Percentiles rank a stretch among this genome's conserved stretches.
Conservation (phyloP, 1,284 basidiomycete genomes). For the Fomitiporia mediterranea region DNA sequence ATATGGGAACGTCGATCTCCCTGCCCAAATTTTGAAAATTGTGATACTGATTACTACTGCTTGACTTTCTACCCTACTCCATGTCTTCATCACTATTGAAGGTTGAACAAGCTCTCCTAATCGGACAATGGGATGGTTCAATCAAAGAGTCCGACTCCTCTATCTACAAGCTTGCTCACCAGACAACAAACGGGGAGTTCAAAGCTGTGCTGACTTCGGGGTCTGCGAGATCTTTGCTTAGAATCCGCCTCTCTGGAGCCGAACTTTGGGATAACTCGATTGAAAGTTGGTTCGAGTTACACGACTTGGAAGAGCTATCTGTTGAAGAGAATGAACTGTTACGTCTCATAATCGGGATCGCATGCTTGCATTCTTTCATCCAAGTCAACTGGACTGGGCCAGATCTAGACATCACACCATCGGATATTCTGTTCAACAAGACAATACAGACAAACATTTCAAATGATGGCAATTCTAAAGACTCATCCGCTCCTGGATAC, state of each 20-base stretch:
- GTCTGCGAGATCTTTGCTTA: conserved; percentile 5
- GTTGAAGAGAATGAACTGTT: conserved; percentile 44
- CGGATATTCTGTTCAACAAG: conserved; percentile 44
- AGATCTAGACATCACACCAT: conserved; percentile 60
- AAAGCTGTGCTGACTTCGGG: conserved; percentile 15
- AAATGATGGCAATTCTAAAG: neutral
- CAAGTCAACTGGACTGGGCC: conserved; percentile 99
- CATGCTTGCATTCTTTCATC: conserved; percentile 85
- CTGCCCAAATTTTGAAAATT: neutral
- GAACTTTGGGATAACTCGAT: conserved; percentile 8
- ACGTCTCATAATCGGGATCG: conserved; percentile 66
- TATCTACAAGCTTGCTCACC: conserved; percentile 4
- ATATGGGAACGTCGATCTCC: conserved; percentile 5
- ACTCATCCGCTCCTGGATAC: too few species aligned
- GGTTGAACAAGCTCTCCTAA: conserved; percentile 12
- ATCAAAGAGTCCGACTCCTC: neutral
- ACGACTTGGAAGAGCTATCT: neutral
- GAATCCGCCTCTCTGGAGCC: conserved; percentile 1
- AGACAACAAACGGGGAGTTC: conserved; percentile 17
- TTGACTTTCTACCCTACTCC: neutral
- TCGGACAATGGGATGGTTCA: conserved; percentile 13
- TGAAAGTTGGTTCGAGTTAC: conserved; percentile 14
- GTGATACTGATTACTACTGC: conserved; percentile 1
- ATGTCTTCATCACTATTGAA: conserved; percentile 13
- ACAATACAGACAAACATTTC: conserved; percentile 30